A percentile compares a stretch with the other conserved stretches of the same genome.
phyloP scores from a whole-genome alignment of 495 filamentous ascomycete species.

The Penicillium mononematosum region DNA sequence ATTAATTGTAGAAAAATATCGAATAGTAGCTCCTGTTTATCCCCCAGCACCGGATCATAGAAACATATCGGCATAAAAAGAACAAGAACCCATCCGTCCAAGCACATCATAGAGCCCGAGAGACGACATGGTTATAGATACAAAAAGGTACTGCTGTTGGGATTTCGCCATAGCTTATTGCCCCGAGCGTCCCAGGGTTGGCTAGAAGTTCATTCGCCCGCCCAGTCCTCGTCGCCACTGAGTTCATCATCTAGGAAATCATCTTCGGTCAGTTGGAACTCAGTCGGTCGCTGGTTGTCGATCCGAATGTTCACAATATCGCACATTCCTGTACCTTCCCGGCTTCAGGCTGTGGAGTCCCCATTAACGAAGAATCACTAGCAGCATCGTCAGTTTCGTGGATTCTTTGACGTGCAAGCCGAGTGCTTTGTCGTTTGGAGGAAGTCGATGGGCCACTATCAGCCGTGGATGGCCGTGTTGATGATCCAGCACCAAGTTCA shows the following conservation, averaged over 20 bases:
- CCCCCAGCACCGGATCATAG: background rate
- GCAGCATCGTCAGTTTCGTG: slow-evolving; percentile 14
- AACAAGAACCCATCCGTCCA: background rate
- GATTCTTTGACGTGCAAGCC: slow-evolving; percentile 34
- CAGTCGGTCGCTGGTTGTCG: slow-evolving; percentile 76
- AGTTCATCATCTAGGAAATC: slow-evolving; percentile 76
- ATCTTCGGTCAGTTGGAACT: slow-evolving; percentile 68
- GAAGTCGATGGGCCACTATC: slow-evolving; percentile 22
- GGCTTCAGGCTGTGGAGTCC: slow-evolving; percentile 13
- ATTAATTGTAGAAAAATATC: background rate
- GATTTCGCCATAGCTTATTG: slow-evolving; percentile 8
- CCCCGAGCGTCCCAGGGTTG: slow-evolving; percentile 31
- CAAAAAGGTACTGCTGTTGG: background rate
- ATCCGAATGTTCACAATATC: slow-evolving; percentile 74
- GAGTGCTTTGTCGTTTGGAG: slow-evolving; percentile 45
- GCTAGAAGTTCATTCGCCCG: slow-evolving; percentile 45
- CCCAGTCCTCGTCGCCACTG: slow-evolving; percentile 79
- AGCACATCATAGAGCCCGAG: background rate
- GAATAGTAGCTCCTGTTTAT: background rate
- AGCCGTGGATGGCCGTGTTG: slow-evolving; percentile 2
- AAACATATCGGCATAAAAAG: background rate
- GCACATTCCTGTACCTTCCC: slow-evolving; percentile 66
- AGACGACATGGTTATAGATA: background rate
- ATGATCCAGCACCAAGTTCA: background rate
- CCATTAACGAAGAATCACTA: background rate